Conservation (phyloP, 2,329 filamentous ascomycete genomes). For the Didymosphaeria variabile region DNA sequence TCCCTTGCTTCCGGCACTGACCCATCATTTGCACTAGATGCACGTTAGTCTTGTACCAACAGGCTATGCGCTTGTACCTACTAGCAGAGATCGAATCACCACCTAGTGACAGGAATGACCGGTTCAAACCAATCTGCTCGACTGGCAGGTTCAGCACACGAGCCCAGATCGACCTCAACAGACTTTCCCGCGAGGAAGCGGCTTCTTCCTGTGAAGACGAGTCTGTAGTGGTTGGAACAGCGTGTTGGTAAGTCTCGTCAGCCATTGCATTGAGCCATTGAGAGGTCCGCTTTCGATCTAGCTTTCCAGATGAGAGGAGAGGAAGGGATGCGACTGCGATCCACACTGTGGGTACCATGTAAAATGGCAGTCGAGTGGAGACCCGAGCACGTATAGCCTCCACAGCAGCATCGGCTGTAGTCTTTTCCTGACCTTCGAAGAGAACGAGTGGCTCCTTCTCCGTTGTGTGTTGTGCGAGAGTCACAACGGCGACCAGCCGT, state of each 20-base stretch:
- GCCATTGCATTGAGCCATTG: conserved; percentile 30
- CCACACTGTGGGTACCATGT: conserved; percentile 22
- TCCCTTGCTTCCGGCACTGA: conserved; percentile 56
- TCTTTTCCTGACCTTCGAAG: conserved; percentile 20
- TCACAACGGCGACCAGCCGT: conserved; percentile 53
- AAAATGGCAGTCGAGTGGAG: conserved; percentile 18
- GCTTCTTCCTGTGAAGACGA: conserved; percentile 25
- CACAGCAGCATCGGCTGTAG: conserved; percentile 6
- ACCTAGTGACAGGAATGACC: conserved; percentile 55
- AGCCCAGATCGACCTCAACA: conserved; percentile 39
- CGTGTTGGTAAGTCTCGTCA: conserved; percentile 25
- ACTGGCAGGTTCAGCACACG: conserved; percentile 42
- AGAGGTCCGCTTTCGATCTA: conserved; percentile 20
- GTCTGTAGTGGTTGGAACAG: conserved; percentile 21
- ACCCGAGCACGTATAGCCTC: conserved; percentile 17
- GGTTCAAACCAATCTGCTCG: conserved; percentile 36
- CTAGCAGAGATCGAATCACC: conserved; percentile 61
- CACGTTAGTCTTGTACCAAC: no score
- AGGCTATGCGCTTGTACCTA: no score
- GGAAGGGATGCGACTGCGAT: conserved; percentile 30
- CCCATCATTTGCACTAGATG: conserved; percentile 55
- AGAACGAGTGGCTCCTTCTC: conserved; percentile 29
- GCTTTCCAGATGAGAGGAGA: conserved; percentile 31
- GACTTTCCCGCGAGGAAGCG: conserved; percentile 26
- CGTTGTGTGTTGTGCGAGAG: conserved; percentile 40